Conservation (phyloP, 192 early-diverging fungal species). For the Chytriomyces hyalinus region DNA sequence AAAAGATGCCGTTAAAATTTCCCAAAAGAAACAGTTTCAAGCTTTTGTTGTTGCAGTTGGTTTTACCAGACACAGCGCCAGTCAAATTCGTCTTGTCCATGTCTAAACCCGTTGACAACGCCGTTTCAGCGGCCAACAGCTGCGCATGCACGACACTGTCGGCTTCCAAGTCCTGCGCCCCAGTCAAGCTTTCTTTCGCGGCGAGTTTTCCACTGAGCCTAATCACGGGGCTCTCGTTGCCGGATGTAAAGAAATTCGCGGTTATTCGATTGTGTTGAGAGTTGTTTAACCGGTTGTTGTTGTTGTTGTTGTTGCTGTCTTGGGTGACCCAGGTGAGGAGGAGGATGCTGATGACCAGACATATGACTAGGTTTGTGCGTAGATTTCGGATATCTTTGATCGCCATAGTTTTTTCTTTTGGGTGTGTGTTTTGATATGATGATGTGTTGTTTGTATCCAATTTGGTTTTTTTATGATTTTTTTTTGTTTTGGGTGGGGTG, state of each 20-base stretch:
- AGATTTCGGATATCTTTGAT: neutral
- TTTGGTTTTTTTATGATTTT: too few relatives aligned
- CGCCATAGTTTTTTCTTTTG: neutral
- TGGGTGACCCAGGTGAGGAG: neutral
- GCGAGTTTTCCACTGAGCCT: neutral
- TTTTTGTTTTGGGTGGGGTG: too few relatives aligned
- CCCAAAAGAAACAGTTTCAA: neutral
- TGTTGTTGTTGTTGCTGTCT: neutral
- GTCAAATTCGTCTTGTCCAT: neutral
- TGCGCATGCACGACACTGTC: slow-evolving; percentile 7
- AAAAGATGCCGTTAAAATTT: neutral
- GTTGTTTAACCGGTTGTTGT: neutral
- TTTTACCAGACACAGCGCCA: neutral
- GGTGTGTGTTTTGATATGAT: too few relatives aligned
- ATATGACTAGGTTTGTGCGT: neutral
- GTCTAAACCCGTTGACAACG: neutral
- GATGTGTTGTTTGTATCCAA: too few relatives aligned
- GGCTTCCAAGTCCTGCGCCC: neutral
- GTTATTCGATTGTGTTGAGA: neutral
- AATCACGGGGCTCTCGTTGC: neutral
- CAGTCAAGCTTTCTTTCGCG: neutral
- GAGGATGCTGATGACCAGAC: neutral
- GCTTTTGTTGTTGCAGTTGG: neutral
- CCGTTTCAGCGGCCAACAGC: neutral
- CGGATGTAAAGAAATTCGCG: neutral